phyloP scores from a whole-genome alignment of 2,329 filamentous ascomycete genomes.

The Fusarium metavorans region DNA sequence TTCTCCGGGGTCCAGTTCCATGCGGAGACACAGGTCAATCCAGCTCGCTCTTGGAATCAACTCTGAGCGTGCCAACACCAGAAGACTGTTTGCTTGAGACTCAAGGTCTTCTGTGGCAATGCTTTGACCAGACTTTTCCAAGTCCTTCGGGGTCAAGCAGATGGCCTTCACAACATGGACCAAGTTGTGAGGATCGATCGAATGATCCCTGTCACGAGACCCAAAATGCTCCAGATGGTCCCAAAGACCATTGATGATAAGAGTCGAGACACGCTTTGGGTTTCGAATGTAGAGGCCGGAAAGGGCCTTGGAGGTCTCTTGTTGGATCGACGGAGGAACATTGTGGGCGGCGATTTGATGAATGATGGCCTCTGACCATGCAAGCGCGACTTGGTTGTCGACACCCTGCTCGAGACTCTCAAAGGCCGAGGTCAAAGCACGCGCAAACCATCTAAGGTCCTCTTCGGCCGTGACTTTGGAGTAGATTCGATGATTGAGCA shows the following conservation, averaged over 20 bases:
- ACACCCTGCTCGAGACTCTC: constrained; percentile 63
- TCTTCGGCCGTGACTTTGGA: constrained; percentile 80
- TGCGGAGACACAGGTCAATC: constrained; percentile 88
- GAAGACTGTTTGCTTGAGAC: constrained; percentile 78
- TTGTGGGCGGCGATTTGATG: constrained; percentile 76
- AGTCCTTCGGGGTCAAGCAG: constrained; percentile 68
- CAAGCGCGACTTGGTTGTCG: constrained; percentile 64
- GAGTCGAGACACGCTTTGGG: constrained; percentile 68
- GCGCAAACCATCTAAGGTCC: constrained; percentile 82
- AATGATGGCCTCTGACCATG: constrained; percentile 90
- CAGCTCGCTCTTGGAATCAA: constrained; percentile 83
- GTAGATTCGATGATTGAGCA: constrained; percentile 87
- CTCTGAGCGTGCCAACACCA: constrained; percentile 82
- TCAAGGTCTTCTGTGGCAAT: constrained; percentile 67
- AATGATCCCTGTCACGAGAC: constrained; percentile 81
- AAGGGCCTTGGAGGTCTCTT: constrained; percentile 71
- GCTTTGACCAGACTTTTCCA: constrained; percentile 55
- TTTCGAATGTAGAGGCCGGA: constrained; percentile 73
- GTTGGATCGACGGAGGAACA: constrained; percentile 72
- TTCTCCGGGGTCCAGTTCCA: constrained; percentile 84
- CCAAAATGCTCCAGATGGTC: constrained; percentile 78
- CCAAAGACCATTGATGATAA: constrained; percentile 82
- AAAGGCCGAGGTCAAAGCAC: constrained; percentile 74
- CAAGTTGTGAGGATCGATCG: constrained; percentile 73
- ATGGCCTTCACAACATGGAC: constrained; percentile 72